Base-by-base conservation (phyloP, 1,139 yeast genomes). In the Kluyveromyces sp. region DNA sequence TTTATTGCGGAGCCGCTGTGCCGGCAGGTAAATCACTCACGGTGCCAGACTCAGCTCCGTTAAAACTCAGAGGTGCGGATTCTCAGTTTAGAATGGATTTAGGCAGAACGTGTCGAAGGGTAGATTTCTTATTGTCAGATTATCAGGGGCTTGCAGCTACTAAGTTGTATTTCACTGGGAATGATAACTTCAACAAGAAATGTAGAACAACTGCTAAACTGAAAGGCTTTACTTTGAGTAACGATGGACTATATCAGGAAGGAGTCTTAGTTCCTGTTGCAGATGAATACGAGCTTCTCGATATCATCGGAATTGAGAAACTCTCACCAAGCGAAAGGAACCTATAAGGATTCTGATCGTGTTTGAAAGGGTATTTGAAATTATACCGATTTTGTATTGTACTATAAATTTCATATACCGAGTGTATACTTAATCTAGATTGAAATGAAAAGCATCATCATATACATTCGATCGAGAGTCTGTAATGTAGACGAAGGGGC, bases 111-210 rank as follows among this genome's bases (percentile, higher is more conserved):
- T 75, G 81, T 64, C 66, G 85, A 17, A 63, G 85, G 41, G 64
- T 80, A 46, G 86, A 80, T 55, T 68, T 80, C 37, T 60, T 80
- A 32, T 57, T 70, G 11, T 76, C 76, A 22, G 75, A 73, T 12
- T 71, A 76, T 69, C 53, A 61, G 1, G 71, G 73, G 44, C 52
- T 70, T 12, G 86, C 84, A 0, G 76, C 81, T 0, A 67, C 76
- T 0, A 55, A 72, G 53, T 56, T 79, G 15, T 79, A 80, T 54
- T 80, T 75, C 53, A 77, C 80, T 0, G 86, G 86, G 0, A 74
- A 77, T 48, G 73, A 70, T 42, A 67, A 70, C 28, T 77, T 78
- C 56, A 80, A 78, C 55, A 69, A 82, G 43, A 61, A 67, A 48
- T 54, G 77, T 39, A 61, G 84, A 32, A 50, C 67, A 35, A 52